Conservation (phyloP, 1,139 yeast species). For the Maudiozyma humilis region DNA sequence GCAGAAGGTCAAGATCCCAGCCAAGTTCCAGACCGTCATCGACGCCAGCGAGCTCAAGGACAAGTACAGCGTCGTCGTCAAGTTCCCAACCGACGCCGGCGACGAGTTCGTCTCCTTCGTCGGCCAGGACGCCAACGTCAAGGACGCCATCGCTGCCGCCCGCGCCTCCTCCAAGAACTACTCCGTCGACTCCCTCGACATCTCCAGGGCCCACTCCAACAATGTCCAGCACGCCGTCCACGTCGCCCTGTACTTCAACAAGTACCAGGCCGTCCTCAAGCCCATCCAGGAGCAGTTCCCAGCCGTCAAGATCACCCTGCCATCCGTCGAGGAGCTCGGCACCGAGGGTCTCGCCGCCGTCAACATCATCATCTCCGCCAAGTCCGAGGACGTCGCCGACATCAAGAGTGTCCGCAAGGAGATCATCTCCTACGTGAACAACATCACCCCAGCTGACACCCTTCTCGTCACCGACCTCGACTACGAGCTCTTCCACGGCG, state of each 20-base stretch:
- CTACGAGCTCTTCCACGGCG: conserved; percentile 51
- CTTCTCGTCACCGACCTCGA: conserved; percentile 58
- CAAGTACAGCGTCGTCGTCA: conserved; percentile 55
- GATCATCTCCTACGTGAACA: conserved; percentile 65
- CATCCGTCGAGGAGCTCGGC: conserved; percentile 37
- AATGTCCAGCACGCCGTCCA: conserved; percentile 67
- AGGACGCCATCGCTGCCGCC: conserved; percentile 51
- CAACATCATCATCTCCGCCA: conserved; percentile 40
- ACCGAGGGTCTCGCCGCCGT: conserved; percentile 23
- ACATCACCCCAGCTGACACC: conserved; percentile 60
- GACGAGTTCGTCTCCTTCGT: conserved; percentile 51
- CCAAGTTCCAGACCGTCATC: conserved; percentile 44
- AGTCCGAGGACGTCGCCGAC: conserved; percentile 35
- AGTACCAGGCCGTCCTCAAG: conserved; percentile 40
- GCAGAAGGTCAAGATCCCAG: conserved; percentile 40
- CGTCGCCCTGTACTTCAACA: conserved; percentile 56
- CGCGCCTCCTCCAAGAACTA: conserved; percentile 45
- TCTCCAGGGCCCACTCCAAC: conserved; percentile 82
- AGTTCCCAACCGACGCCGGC: conserved; percentile 40
- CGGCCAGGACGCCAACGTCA: conserved; percentile 51
- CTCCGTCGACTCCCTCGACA: conserved; percentile 63
- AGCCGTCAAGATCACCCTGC: conserved; percentile 48
- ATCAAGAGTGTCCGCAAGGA: conserved; percentile 54
- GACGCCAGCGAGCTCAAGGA: conserved; percentile 40
- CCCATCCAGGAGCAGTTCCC: conserved; percentile 30